Conservation (phyloP, 129 eudicot species). For the Tagetes patula region DNA sequence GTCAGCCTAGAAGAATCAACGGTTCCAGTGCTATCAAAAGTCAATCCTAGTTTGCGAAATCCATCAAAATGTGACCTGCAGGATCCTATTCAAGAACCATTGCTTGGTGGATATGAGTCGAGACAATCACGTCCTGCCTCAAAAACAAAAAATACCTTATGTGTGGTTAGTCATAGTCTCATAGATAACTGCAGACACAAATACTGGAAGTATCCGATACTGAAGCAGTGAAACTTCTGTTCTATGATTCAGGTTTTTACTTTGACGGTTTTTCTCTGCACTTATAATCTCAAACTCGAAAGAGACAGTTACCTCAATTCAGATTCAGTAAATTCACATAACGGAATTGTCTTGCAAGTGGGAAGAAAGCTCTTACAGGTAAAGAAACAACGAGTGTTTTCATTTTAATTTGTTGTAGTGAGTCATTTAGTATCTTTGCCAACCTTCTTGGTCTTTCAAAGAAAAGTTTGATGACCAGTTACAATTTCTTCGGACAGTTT, state of each 20-base stretch:
- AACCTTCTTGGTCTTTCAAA: neutral
- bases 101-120: constrained; percentile 41
- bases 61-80: constrained; percentile 38
- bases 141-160: constrained; percentile 50
- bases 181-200: neutral
- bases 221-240: constrained; percentile 5
- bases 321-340: constrained; percentile 25
- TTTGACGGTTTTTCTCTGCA: constrained; percentile 43
- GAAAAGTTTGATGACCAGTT: neutral
- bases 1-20: constrained; percentile 25
- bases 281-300: constrained; percentile 37
- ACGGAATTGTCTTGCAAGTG: constrained; percentile 49
- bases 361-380: constrained; percentile 75
- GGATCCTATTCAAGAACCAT: constrained; percentile 48
- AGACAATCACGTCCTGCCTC: constrained; percentile 44
- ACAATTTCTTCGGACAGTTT: neutral
- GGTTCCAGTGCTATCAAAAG: constrained; percentile 27
- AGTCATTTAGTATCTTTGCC: neutral
- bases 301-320: constrained; percentile 20
- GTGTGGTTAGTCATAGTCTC: constrained; percentile 56
- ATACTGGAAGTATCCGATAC: neutral
- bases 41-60: constrained; percentile 54
- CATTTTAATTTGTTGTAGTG: neutral
- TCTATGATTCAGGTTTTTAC: constrained; percentile 49
- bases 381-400: neutral